These are phyloP conservation scores for Alternaria alternata DNA, from an alignment of 2,329 filamentous ascomycete genomes.

Conservation along the genomic window DNA sequence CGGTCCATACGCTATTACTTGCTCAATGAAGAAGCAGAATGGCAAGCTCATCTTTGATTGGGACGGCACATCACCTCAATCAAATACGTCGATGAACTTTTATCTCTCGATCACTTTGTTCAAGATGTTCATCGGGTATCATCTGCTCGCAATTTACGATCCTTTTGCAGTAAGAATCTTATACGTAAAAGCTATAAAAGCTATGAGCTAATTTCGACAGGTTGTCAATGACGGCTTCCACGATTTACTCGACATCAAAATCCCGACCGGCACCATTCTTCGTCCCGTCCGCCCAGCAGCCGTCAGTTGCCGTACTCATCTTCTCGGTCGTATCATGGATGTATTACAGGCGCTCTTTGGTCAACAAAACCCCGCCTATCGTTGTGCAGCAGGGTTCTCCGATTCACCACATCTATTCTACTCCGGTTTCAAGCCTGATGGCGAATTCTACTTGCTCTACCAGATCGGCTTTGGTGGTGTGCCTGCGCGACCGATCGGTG, in stretches of 20 bases:
- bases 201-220: neutral
- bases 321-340: constrained; percentile 59
- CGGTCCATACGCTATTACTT: constrained; percentile 58
- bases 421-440: constrained; percentile 58
- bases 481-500: constrained; percentile 57
- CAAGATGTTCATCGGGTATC: constrained; percentile 61
- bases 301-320: constrained; percentile 58
- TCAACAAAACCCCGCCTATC: constrained; percentile 56
- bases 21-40: constrained; percentile 57
- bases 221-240: constrained; percentile 62
- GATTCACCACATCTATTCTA: constrained; percentile 62
- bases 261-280: constrained; percentile 57
- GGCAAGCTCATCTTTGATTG: constrained; percentile 59
- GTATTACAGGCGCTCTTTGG: constrained; percentile 61
- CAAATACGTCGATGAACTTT: constrained; percentile 58
- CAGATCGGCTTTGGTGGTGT: constrained; percentile 62
- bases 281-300: constrained; percentile 59
- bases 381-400: constrained; percentile 60
- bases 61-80: constrained; percentile 59
- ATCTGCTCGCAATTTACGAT: constrained; percentile 59
- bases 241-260: constrained; percentile 58
- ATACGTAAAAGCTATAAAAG: neutral
- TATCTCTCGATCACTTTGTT: constrained; percentile 61
- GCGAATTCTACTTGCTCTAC: constrained; percentile 60
- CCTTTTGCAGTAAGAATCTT: constrained; percentile 51